Conservation (phyloP, 306 rosid species). For the Medicago ruthenica region DNA sequence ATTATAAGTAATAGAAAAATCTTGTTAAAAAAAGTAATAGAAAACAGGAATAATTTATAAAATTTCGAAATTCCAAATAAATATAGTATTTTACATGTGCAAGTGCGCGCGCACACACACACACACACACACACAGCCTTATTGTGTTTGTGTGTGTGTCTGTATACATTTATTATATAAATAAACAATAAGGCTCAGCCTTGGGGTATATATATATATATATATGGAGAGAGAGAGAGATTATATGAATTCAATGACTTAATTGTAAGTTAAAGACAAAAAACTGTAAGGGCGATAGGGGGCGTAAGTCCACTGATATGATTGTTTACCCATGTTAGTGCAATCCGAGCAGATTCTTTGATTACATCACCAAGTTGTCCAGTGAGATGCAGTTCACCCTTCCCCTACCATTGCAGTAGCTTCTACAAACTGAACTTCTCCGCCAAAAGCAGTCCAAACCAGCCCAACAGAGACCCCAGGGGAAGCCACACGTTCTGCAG, state of each 20-base stretch:
- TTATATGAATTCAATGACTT: not conserved
- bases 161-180: too few species aligned
- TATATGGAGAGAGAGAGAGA: too few species aligned
- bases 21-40: too few species aligned
- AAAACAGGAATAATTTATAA: not conserved
- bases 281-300: not conserved
- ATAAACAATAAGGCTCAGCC: not conserved
- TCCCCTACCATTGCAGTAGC: conserved; percentile 90
- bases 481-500: conserved; percentile 83
- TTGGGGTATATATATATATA: not conserved
- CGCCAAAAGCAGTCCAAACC: conserved; percentile 98
- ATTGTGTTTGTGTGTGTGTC: too few species aligned
- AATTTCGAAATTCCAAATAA: conserved; percentile 6
- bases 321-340: conserved; percentile 91
- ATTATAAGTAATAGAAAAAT: not conserved
- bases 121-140: too few species aligned
- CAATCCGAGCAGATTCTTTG: conserved; percentile 98
- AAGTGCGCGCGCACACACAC: not conserved
- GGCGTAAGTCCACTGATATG: conserved; percentile 34
- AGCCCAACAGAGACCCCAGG: conserved; percentile 96
- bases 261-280: not conserved
- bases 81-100: not conserved
- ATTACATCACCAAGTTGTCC: conserved; percentile 99
- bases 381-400: conserved; percentile 97
- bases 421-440: conserved; percentile 99